Percentiles rank a stretch among this genome's conserved stretches.
Evolutionary conservation across 345 rosid species (phyloP).

Genomic region (Hibiscus syriacus): DNA sequence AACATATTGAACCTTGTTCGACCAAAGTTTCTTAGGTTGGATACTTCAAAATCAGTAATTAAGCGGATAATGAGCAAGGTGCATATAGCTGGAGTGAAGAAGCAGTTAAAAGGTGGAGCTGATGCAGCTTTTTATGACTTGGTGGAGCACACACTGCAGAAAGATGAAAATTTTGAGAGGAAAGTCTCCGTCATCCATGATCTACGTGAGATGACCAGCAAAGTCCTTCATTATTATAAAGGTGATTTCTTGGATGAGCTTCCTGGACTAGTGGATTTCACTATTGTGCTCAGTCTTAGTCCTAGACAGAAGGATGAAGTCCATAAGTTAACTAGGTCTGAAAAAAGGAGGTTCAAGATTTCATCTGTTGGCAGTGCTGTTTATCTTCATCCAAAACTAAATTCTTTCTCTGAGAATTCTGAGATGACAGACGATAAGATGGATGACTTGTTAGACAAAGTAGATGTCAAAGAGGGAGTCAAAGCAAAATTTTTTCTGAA

Average conservation of each 20-base stretch:
- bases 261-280: slow-evolving; percentile 59
- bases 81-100: slow-evolving; percentile 32
- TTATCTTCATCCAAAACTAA: slow-evolving; percentile 47
- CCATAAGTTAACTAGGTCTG: slow-evolving; percentile 25
- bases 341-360: slow-evolving; percentile 26
- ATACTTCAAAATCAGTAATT: slow-evolving; percentile 29
- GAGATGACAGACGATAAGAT: slow-evolving; percentile 29
- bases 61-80: slow-evolving; percentile 49
- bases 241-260: slow-evolving; percentile 68
- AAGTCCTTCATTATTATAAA: no score
- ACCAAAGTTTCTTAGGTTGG: slow-evolving; percentile 45
- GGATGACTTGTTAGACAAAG: slow-evolving; percentile 40
- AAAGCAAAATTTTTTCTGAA: no score
- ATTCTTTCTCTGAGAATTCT: slow-evolving; percentile 11
- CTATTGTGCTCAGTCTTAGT: slow-evolving; percentile 43
- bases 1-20: slow-evolving; percentile 53
- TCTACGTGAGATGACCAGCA: no score
- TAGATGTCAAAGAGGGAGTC: slow-evolving; percentile 58
- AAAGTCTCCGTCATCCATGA: slow-evolving; percentile 43
- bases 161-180: slow-evolving; percentile 40
- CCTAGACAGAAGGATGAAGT: slow-evolving; percentile 41
- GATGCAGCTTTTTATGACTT: slow-evolving; percentile 33
- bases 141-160: slow-evolving; percentile 50
- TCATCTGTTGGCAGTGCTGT: slow-evolving; percentile 46
- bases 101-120: slow-evolving; percentile 23